Percentiles rank a stretch among this genome's conserved stretches.
phyloP scores from a whole-genome alignment of 176 grass and related monocot genomes.

The Bromus sterilis region DNA sequence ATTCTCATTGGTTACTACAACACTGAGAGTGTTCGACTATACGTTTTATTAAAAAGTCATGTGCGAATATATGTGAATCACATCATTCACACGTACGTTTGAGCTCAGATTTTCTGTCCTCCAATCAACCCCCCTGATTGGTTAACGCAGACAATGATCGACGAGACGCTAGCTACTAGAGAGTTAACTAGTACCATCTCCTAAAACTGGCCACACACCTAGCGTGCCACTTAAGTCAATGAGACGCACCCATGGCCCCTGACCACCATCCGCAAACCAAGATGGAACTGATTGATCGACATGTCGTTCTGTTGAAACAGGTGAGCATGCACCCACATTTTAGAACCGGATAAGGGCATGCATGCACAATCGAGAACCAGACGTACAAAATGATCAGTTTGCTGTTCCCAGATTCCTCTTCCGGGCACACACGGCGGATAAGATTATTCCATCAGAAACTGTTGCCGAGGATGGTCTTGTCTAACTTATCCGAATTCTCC shows the following conservation, averaged over 20 bases:
- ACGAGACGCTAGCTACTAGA: too few species aligned
- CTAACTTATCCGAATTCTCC: neutral
- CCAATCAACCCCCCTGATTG: neutral
- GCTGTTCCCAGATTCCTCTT: constrained; percentile 1
- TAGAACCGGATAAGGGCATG: neutral
- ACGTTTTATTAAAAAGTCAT: too few species aligned
- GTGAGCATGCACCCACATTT: neutral
- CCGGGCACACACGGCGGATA: neutral
- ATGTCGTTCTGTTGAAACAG: neutral
- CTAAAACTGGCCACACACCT: neutral
- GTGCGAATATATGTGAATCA: neutral
- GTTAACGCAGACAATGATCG: neutral
- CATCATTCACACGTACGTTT: neutral
- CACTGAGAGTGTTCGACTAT: too few species aligned
- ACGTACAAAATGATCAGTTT: neutral
- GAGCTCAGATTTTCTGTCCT: neutral
- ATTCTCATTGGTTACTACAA: too few species aligned
- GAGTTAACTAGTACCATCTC: neutral
- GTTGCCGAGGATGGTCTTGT: neutral
- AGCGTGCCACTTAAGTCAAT: constrained; percentile 2
- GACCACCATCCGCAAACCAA: constrained; percentile 13
- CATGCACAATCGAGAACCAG: neutral
- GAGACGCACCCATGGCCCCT: neutral
- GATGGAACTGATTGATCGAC: neutral
- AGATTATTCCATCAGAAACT: neutral